These are phyloP conservation scores for Starmera caribaea DNA, from an alignment of 805 yeast species.

Conservation along the genomic window DNA sequence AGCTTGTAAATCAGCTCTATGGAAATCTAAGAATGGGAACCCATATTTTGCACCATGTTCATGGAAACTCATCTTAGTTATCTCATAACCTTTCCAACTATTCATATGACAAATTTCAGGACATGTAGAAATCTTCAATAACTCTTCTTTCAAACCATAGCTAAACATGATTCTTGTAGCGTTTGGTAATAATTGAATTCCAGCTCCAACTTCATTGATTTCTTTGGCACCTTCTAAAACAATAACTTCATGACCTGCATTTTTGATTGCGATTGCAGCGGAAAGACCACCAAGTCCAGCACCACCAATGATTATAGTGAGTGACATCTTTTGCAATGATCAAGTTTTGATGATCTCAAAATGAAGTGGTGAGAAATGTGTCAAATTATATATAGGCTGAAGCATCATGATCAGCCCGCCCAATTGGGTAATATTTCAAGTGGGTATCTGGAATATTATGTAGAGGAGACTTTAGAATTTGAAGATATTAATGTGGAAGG, in stretches of 20 bases:
- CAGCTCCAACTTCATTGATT: constrained; percentile 21
- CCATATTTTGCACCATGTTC: constrained; percentile 12
- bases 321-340: neutral
- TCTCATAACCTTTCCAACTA: constrained; percentile 11
- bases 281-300: constrained; percentile 24
- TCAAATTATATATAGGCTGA: too few relatives aligned
- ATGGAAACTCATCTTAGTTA: constrained; percentile 14
- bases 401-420: too few relatives aligned
- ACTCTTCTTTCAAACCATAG: constrained; percentile 10
- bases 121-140: constrained; percentile 7
- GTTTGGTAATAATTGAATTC: constrained; percentile 20
- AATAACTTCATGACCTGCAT: constrained; percentile 18
- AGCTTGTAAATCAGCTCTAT: constrained; percentile 21
- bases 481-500: too few relatives aligned
- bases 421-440: too few relatives aligned
- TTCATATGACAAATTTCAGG: constrained; percentile 15
- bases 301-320: neutral
- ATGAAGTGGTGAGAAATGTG: too few relatives aligned
- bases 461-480: too few relatives aligned
- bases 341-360: too few relatives aligned
- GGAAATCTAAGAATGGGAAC: constrained; percentile 17
- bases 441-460: too few relatives aligned
- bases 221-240: constrained; percentile 19
- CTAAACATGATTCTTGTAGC: constrained; percentile 15
- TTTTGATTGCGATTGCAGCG: constrained; percentile 17